Evolutionary conservation across 1,139 yeast species (phyloP), one percentile per base, ranked within the genome.

Genomic region (Zygoascus hellenicus): DNA sequence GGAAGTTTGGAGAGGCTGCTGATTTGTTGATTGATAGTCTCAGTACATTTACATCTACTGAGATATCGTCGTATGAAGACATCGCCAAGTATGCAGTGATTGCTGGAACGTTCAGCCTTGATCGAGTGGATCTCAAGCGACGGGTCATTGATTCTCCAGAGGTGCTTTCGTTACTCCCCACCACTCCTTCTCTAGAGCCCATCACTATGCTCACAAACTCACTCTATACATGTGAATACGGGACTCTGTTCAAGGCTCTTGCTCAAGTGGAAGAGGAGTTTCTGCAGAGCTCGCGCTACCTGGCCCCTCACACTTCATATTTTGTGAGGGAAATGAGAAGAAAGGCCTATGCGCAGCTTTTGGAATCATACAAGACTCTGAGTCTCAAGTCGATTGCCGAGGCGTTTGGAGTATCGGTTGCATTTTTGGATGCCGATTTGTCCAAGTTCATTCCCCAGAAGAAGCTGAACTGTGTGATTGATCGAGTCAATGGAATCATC

Each of bases 31-130:
- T 87, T 56, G 98, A 90, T 65, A 83, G 95, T 11, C 75, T 94
- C 65, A 90, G 97, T 14, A 94, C 99, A 1, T 92, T 92, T 68
- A 90, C 98, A 0, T 87, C 96, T n/a, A 83, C 90, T 1, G 99
- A 94, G 66, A 73, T 94, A 54, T 79, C 96, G 51, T 77, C 88
- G 6, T 92, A 92, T 68, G 95, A 89, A 63, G 86, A 86, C 62
- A 82, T 94, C 54, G 97, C 95, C 2, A 83, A 82, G 51, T 90
- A 84, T 61, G 92, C 97, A 6, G 80, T 90, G 33, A 78, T 90
- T 11, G 78, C 95, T 10, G 98, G 97, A 26, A 82, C 88, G 1
- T 75, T 90, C 53, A 70, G 92, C 0, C 76, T 94, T 54, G 88
- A 79, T 54, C 80, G 99, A 61, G 89, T 83, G 19, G 94, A 89